Percentiles rank a stretch among this genome's conserved stretches.
These are phyloP conservation scores for Strigomonas galati DNA, from an alignment of 208 protist genomes.

Conservation along the genomic window DNA sequence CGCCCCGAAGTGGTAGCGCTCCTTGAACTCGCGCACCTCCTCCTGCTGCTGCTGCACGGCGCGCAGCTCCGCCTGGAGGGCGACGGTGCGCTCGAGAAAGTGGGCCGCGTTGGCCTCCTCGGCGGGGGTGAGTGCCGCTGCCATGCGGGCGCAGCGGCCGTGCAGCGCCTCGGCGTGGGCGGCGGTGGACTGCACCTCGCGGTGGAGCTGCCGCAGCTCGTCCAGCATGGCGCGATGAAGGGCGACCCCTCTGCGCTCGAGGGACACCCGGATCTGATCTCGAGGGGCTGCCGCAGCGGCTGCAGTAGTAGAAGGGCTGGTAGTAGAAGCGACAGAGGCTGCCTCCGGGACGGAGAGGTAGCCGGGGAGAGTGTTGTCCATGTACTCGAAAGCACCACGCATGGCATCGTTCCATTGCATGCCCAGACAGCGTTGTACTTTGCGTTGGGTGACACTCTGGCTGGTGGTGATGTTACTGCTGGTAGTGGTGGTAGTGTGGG, in stretches of 20 bases:
- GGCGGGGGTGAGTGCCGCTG: slow-evolving; percentile 7
- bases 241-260: slow-evolving; percentile 55
- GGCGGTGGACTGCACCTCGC: slow-evolving; percentile 45
- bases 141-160: slow-evolving; percentile 33
- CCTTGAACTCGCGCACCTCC: slow-evolving; percentile 61
- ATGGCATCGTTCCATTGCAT: not conserved
- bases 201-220: slow-evolving; percentile 50
- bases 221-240: slow-evolving; percentile 62
- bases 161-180: slow-evolving; percentile 47
- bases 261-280: slow-evolving; percentile 35
- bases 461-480: too few species aligned
- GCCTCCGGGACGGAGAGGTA: not conserved
- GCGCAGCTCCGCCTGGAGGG: slow-evolving; percentile 25
- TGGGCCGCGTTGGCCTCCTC: slow-evolving; percentile 15
- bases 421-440: too few species aligned
- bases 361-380: not conserved
- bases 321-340: too few species aligned
- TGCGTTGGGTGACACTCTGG: too few species aligned
- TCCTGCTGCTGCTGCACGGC: slow-evolving; percentile 45
- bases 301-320: too few species aligned
- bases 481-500: too few species aligned
- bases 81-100: slow-evolving; percentile 24
- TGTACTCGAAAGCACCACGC: not conserved
- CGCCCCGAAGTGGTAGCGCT: slow-evolving; percentile 55
- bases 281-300: slow-evolving; percentile 3